These are phyloP conservation scores for Lachnellula arida DNA, from an alignment of 2,329 filamentous ascomycete species.

Conservation along the genomic window DNA sequence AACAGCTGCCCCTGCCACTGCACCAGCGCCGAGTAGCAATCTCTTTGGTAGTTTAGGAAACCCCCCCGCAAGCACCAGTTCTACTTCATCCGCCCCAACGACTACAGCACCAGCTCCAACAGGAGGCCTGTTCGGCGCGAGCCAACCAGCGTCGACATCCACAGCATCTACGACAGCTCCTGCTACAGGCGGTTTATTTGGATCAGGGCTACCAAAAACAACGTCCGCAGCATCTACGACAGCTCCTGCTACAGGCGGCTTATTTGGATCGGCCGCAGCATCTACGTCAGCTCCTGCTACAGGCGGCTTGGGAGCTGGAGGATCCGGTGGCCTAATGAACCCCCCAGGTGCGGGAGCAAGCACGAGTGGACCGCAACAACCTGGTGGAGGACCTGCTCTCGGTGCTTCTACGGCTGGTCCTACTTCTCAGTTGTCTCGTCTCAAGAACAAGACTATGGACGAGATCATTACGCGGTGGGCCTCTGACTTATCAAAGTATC, in stretches of 20 bases:
- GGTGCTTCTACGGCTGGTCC: slow-evolving; percentile 76
- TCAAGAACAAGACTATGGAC: slow-evolving; percentile 99
- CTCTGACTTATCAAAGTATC: slow-evolving; percentile 89
- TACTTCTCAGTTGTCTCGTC: slow-evolving; percentile 75
- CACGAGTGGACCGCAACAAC: slow-evolving; percentile 19
- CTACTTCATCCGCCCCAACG: slow-evolving; percentile 4
- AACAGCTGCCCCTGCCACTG: slow-evolving; percentile 3
- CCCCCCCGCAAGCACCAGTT: slow-evolving; percentile 1
- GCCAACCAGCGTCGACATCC: neutral
- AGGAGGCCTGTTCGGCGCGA: slow-evolving; percentile 9
- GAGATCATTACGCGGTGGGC: slow-evolving; percentile 98
- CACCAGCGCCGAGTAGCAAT: neutral
- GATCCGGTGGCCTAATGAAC: neutral
- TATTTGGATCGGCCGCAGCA: slow-evolving; percentile 13
- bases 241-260: slow-evolving; percentile 13
- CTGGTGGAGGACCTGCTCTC: slow-evolving; percentile 37
- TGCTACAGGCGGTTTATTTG: slow-evolving; percentile 11
- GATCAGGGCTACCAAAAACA: slow-evolving; percentile 7
- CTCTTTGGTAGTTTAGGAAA: slow-evolving; percentile 27
- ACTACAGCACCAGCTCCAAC: slow-evolving; percentile 4
- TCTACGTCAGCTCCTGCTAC: slow-evolving; percentile 16
- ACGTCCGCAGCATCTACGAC: slow-evolving; percentile 15
- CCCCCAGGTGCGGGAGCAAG: slow-evolving; percentile 10
- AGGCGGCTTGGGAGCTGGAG: slow-evolving; percentile 9
- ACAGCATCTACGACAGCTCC: slow-evolving; percentile 9